A percentile compares a stretch with the other conserved stretches of the same genome.
These are phyloP conservation scores for Ampelomyces quisqualis DNA, from an alignment of 2,329 filamentous ascomycete species.

Conservation along the genomic window DNA sequence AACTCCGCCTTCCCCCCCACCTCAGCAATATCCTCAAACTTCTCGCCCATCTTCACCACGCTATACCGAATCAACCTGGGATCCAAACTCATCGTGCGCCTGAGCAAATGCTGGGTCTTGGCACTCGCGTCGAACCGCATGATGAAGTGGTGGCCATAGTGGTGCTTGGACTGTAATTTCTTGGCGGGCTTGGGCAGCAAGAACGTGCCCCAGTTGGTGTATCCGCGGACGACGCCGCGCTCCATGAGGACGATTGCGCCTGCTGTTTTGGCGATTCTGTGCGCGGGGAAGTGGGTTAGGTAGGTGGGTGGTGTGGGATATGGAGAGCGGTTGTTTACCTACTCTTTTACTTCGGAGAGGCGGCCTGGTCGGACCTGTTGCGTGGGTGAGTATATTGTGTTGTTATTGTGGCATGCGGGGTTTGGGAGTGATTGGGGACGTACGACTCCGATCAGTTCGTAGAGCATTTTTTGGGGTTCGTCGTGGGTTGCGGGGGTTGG, in stretches of 20 bases:
- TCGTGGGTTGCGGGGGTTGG: too few relatives aligned
- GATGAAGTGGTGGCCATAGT: constrained; percentile 91
- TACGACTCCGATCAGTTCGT: constrained; percentile 96
- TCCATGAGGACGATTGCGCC: constrained; percentile 79
- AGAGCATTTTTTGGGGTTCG: constrained; percentile 87
- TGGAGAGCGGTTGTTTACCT: constrained; percentile 45
- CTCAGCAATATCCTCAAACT: constrained; percentile 62
- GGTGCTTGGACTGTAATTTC: constrained; percentile 80
- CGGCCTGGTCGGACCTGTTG: constrained; percentile 85
- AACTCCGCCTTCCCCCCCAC: constrained; percentile 57
- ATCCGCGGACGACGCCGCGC: constrained; percentile 85
- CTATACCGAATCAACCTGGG: constrained; percentile 86
- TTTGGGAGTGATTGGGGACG: constrained; percentile 36
- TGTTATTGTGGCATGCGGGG: constrained; percentile 5
- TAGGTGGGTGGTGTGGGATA: constrained; percentile 7
- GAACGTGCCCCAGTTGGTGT: constrained; percentile 95
- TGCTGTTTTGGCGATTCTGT: constrained; percentile 81
- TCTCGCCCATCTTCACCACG: constrained; percentile 79
- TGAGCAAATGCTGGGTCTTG: constrained; percentile 71
- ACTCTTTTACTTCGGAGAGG: constrained; percentile 94
- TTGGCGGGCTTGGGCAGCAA: constrained; percentile 76
- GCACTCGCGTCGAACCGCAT: constrained; percentile 89
- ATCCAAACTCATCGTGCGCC: constrained; percentile 76
- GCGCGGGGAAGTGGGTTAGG: not conserved
- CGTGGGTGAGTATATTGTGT: too few relatives aligned